Conservation (phyloP, 805 yeast species). For the Pichia cephalocereana region DNA sequence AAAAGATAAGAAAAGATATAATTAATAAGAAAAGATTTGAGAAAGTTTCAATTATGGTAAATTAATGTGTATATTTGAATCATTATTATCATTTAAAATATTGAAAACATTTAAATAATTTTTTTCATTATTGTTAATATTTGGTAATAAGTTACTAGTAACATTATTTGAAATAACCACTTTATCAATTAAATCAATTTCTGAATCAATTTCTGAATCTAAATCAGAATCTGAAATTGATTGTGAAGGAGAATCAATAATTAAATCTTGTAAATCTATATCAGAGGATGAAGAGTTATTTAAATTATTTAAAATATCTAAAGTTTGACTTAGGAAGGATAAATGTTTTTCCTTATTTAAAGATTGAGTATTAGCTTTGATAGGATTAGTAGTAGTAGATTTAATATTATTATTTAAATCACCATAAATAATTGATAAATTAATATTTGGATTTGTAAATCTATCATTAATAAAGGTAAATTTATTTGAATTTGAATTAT, state of each 20-base stretch:
- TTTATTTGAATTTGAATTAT: background rate
- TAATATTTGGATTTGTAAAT: background rate
- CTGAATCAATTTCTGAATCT: background rate
- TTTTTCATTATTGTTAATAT: background rate
- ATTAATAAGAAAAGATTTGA: too few species aligned
- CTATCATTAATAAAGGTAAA: background rate
- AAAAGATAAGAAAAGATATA: background rate
- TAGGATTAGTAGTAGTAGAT: background rate
- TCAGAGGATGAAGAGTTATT: background rate
- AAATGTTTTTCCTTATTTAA: conserved; percentile 1
- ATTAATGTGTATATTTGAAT: background rate
- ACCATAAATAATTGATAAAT: conserved; percentile 6
- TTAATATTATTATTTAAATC: background rate
- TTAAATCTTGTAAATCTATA: too few species aligned
- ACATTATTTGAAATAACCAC: background rate
- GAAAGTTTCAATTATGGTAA: background rate
- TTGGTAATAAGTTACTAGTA: background rate
- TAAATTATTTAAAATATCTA: background rate
- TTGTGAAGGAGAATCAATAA: background rate
- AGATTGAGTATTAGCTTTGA: background rate
- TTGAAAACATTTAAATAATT: background rate
- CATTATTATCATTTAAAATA: background rate
- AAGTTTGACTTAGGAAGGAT: background rate
- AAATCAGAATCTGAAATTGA: background rate
- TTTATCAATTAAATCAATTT: background rate